phyloP scores from a whole-genome alignment of 192 early-diverging fungal species.

The Coemansia sp. region DNA sequence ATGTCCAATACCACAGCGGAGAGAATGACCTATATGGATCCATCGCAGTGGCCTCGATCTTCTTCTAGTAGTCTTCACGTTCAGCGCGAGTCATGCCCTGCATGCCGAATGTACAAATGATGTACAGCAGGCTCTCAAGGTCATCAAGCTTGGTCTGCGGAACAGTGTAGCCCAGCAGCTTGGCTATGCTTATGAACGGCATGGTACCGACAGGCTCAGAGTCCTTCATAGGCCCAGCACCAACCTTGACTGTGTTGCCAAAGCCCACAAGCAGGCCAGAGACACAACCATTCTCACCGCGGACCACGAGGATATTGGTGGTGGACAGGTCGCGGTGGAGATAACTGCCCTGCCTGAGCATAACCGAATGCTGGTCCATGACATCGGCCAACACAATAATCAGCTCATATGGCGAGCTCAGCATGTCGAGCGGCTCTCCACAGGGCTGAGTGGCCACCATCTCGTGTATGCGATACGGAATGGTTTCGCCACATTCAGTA shows the following conservation, averaged over 20 bases:
- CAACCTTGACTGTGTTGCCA: constrained; percentile 6
- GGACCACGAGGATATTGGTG: constrained; percentile 9
- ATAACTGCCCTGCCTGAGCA: background rate
- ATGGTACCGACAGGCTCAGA: background rate
- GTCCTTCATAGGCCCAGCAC: background rate
- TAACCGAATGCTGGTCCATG: constrained; percentile 6
- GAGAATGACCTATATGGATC: too few species aligned
- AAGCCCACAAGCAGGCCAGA: constrained; percentile 12
- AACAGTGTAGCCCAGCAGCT: background rate
- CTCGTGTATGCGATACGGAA: background rate
- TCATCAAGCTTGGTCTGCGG: constrained; percentile 14
- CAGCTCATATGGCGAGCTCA: constrained; percentile 7
- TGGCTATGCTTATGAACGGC: constrained; percentile 15
- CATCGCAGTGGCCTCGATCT: too few species aligned
- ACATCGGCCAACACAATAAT: constrained; percentile 16
- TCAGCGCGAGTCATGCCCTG: background rate
- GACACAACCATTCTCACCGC: background rate
- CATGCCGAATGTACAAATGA: constrained; percentile 4
- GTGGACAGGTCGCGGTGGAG: constrained; percentile 17
- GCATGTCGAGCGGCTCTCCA: background rate
- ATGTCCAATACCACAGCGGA: too few species aligned
- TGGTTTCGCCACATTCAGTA: background rate
- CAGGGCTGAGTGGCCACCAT: background rate
- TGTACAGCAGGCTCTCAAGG: constrained; percentile 10
- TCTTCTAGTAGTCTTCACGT: background rate